Percentiles rank a stretch among this genome's conserved stretches.
phyloP scores from a whole-genome alignment of 257 asterid genomes.

The Solanum paucissectum region DNA sequence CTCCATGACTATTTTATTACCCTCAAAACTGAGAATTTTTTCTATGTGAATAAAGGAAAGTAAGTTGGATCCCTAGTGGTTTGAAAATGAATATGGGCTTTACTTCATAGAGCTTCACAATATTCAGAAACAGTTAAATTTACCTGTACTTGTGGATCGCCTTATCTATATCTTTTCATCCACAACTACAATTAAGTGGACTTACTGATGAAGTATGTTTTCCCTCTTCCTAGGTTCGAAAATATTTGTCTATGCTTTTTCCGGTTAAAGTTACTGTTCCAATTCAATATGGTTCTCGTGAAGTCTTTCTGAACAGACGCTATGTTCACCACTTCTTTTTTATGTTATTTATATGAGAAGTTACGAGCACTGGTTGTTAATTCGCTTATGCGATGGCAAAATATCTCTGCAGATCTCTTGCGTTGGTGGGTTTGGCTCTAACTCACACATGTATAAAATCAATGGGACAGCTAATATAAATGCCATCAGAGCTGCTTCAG shows the following conservation, averaged over 20 bases:
- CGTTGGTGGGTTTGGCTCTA: constrained; percentile 97
- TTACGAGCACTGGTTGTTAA: background rate
- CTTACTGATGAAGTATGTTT: background rate
- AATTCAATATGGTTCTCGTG: background rate
- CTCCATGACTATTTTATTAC: background rate
- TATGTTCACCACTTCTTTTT: background rate
- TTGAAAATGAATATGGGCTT: background rate
- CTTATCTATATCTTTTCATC: background rate
- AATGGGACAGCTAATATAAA: constrained; percentile 96
- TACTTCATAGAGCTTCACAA: background rate
- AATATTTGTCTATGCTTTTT: background rate
- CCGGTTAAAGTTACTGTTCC: background rate
- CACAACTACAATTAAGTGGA: background rate
- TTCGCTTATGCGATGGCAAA: background rate
- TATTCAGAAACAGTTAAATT: background rate
- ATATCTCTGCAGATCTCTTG: constrained; percentile 69
- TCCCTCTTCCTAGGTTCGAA: background rate
- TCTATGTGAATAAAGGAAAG: background rate
- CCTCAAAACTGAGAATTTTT: background rate
- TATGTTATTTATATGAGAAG: background rate
- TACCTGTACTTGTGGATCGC: background rate
- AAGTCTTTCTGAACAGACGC: background rate
- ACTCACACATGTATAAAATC: constrained; percentile 79
- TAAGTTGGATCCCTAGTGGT: background rate
- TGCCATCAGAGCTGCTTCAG: constrained; percentile 94